A percentile compares a stretch with the other conserved stretches of the same genome.
phyloP scores from a whole-genome alignment of 73 alveolate genomes.

The Paramecium caudatum region DNA sequence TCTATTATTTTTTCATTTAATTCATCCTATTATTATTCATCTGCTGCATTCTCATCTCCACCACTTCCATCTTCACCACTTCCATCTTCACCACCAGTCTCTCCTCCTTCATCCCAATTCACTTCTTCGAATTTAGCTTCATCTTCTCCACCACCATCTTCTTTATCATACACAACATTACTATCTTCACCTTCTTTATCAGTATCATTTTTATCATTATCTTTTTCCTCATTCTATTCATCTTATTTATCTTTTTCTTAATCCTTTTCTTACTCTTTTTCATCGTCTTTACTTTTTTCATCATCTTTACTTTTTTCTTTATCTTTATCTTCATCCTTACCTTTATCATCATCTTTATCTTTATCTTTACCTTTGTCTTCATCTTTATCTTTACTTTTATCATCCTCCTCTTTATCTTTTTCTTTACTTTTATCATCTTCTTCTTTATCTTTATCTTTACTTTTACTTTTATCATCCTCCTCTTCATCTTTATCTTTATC shows the following conservation, averaged over 20 bases:
- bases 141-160: background rate
- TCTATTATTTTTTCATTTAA: conserved; percentile 2
- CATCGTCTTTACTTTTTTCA: background rate
- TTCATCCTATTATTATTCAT: conserved; percentile 39
- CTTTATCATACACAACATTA: conserved; percentile 17
- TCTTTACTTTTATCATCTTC: background rate
- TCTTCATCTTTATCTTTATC: background rate
- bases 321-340: background rate
- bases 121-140: conserved; percentile 31
- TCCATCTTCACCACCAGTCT: conserved; percentile 13
- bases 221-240: background rate
- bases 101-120: conserved; percentile 51
- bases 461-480: background rate
- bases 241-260: background rate
- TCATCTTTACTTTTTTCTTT: background rate
- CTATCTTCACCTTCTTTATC: background rate
- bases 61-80: background rate
- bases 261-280: background rate
- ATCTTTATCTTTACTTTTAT: too few species aligned
- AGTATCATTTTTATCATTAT: background rate
- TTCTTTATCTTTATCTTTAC: background rate
- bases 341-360: background rate
- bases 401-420: background rate
- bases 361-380: background rate
- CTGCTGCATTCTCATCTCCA: background rate